Percentiles rank a stretch among this genome's conserved stretches.
Evolutionary conservation across 805 yeast species (phyloP).

Genomic region (Crinitomyces ghanaensis): DNA sequence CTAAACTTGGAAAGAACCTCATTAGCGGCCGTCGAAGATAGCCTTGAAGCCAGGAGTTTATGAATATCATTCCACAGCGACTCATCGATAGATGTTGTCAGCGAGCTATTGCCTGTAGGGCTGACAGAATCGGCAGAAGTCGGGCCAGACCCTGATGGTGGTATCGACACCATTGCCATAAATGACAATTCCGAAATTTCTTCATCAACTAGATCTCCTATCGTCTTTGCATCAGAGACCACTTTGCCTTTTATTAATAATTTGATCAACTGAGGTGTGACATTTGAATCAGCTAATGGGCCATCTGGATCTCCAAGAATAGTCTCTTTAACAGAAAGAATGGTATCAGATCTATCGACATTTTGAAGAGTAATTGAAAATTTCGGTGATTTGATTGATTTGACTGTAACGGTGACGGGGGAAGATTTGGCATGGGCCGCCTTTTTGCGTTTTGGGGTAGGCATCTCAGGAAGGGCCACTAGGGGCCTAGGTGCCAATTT

Average conservation of each 20-base stretch:
- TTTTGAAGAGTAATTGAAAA: constrained; percentile 31
- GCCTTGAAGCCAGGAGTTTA: background rate
- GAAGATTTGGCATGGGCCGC: constrained; percentile 1
- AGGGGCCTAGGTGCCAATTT: constrained; percentile 6
- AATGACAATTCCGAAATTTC: constrained; percentile 27
- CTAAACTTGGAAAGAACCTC: constrained; percentile 4
- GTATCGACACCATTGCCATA: constrained; percentile 32
- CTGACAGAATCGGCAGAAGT: too few species aligned
- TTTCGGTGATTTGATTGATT: constrained; percentile 66
- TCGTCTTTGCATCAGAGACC: constrained; percentile 37
- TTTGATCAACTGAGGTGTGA: too few species aligned
- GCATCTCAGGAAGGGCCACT: constrained; percentile 10
- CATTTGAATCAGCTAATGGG: constrained; percentile 19
- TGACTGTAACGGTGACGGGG: constrained; percentile 30
- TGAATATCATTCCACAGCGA: constrained; percentile 8
- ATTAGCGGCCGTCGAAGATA: constrained; percentile 1
- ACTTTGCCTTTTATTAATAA: constrained; percentile 53
- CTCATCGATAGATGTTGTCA: too few species aligned
- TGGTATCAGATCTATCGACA: constrained; percentile 15
- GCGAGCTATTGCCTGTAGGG: too few species aligned
- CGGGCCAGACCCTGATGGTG: too few species aligned
- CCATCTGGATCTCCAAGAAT: constrained; percentile 20
- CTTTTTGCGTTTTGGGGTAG: constrained; percentile 9
- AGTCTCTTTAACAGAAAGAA: constrained; percentile 22
- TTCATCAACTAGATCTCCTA: constrained; percentile 24